phyloP scores from a whole-genome alignment of 75 land plant species.

The Pinus taeda region DNA sequence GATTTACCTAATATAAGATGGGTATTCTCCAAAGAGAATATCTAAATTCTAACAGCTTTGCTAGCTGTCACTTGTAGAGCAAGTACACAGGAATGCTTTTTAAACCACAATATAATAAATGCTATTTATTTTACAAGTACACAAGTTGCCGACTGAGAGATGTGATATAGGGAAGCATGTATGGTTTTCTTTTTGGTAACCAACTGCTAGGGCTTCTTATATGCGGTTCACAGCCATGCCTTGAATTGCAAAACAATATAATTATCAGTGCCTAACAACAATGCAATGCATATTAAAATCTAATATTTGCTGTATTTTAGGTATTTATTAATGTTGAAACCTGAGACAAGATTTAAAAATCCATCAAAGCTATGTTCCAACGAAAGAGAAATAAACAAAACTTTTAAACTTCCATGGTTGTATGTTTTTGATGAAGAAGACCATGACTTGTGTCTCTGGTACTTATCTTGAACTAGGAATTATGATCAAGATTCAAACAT shows the following conservation, averaged over 20 bases:
- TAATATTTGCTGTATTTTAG: too few species aligned
- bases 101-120: neutral
- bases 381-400: neutral
- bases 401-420: neutral
- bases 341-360: neutral
- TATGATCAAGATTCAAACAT: neutral
- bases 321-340: neutral
- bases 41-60: neutral
- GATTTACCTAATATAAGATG: neutral
- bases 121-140: neutral
- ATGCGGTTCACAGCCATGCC: neutral
- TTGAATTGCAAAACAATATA: neutral
- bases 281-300: neutral
- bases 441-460: neutral
- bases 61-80: neutral
- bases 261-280: neutral
- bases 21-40: neutral
- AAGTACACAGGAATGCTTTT: neutral
- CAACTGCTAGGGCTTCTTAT: too few species aligned
- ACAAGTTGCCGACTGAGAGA: neutral
- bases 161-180: neutral
- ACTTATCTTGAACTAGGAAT: neutral
- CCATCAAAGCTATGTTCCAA: neutral
- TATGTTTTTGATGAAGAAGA: neutral
- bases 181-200: too few species aligned